These are phyloP conservation scores for Fusarium longipes DNA, from an alignment of 2,329 filamentous ascomycete species.

Conservation along the genomic window DNA sequence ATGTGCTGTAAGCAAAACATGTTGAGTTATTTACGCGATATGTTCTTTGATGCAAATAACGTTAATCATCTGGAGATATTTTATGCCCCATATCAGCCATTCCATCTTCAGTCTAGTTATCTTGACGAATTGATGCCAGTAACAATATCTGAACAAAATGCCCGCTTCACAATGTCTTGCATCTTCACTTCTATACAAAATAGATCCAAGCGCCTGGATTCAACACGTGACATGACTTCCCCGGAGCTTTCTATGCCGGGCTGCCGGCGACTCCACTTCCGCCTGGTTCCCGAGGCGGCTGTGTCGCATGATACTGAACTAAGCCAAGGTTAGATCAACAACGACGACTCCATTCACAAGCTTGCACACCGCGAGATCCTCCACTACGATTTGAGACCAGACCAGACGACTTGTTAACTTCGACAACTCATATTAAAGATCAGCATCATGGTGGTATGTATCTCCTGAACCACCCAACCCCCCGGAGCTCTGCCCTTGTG, in stretches of 20 bases:
- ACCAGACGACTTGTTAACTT: slow-evolving; percentile 2
- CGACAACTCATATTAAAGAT: neutral
- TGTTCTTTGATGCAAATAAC: neutral
- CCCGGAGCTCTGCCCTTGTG: slow-evolving; percentile 40
- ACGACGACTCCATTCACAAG: slow-evolving; percentile 40
- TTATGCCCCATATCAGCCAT: slow-evolving; percentile 14
- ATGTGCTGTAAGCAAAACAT: slow-evolving; percentile 4
- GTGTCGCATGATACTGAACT: slow-evolving; percentile 44
- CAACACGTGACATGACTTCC: slow-evolving; percentile 37
- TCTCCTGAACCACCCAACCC: neutral
- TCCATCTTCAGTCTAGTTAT: slow-evolving; percentile 28
- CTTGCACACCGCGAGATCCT: slow-evolving; percentile 27
- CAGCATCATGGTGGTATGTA: slow-evolving; percentile 52
- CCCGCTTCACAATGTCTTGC: slow-evolving; percentile 8
- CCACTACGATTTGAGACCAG: slow-evolving; percentile 2
- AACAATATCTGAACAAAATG: slow-evolving; percentile 1
- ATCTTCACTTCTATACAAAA: slow-evolving; percentile 7
- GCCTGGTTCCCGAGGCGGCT: slow-evolving; percentile 29
- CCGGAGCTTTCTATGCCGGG: slow-evolving; percentile 43
- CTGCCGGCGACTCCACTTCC: slow-evolving; percentile 36
- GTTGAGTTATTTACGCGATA: slow-evolving; percentile 27
- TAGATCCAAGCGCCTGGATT: slow-evolving; percentile 6
- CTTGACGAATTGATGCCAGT: slow-evolving; percentile 24
- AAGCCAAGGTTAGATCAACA: slow-evolving; percentile 27
- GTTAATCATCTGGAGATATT: neutral